Conservation (phyloP, 2,329 filamentous ascomycete species). For the Arthrobotrys entomopaga region DNA sequence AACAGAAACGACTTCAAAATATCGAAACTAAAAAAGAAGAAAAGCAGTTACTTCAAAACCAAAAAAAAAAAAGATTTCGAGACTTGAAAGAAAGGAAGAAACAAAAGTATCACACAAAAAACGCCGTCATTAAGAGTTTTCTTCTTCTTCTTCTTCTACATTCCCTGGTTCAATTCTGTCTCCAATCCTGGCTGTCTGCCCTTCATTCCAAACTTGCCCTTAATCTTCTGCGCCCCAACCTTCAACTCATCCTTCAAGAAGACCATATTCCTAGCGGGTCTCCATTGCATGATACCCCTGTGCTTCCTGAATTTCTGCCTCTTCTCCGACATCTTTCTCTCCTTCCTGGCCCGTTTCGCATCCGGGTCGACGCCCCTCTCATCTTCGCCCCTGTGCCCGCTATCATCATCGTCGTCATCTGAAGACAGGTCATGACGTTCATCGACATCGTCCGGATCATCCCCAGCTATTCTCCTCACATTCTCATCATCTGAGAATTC, state of each 20-base stretch:
- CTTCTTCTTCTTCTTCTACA: slow-evolving; percentile 9
- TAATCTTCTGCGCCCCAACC: slow-evolving; percentile 78
- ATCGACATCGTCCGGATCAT: slow-evolving; percentile 56
- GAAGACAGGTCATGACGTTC: slow-evolving; percentile 56
- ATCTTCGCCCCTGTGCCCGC: slow-evolving; percentile 59
- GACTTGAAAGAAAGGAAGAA: not conserved
- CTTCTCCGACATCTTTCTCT: slow-evolving; percentile 63
- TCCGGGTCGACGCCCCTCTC: slow-evolving; percentile 43
- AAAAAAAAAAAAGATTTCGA: not conserved
- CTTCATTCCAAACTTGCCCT: slow-evolving; percentile 78
- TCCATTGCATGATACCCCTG: slow-evolving; percentile 94
- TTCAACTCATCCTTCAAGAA: slow-evolving; percentile 87
- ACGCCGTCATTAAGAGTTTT: not conserved
- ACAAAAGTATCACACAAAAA: slow-evolving; percentile 1
- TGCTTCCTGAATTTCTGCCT: slow-evolving; percentile 76
- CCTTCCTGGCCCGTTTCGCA: slow-evolving; percentile 56
- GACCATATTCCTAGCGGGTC: slow-evolving; percentile 81
- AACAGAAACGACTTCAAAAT: not conserved
- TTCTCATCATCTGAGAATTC: slow-evolving; percentile 58
- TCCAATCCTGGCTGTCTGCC: slow-evolving; percentile 89
- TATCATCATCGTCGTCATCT: slow-evolving; percentile 61
- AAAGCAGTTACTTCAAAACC: not conserved
- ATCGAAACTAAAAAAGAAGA: not conserved
- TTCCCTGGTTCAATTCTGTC: slow-evolving; percentile 68
- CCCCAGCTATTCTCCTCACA: slow-evolving; percentile 48